Evolutionary conservation across 2,329 filamentous ascomycete genomes (phyloP).

Genomic region (Penicillium glabrum): DNA sequence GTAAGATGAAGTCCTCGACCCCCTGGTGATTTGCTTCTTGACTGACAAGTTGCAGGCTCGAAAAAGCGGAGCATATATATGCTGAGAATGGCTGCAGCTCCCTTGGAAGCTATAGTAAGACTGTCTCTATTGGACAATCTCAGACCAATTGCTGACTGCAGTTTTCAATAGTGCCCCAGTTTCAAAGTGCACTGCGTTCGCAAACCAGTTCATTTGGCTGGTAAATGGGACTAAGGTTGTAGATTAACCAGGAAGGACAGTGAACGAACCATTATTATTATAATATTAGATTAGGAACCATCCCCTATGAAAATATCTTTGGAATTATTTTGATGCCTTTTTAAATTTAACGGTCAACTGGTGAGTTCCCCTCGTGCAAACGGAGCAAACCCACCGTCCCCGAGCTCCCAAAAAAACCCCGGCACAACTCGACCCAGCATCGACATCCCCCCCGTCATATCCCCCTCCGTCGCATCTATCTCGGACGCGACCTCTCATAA

Average conservation of each 20-base stretch:
- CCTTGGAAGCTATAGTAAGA: constrained; percentile 30
- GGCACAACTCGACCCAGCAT: constrained; percentile 26
- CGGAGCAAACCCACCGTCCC: constrained; percentile 36
- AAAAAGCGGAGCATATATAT: constrained; percentile 41
- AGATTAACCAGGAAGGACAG: background rate
- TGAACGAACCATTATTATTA: background rate
- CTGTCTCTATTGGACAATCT: background rate
- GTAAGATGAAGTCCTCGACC: constrained; percentile 26
- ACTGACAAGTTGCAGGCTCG: constrained; percentile 31
- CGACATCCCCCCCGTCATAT: constrained; percentile 20
- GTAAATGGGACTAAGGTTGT: background rate
- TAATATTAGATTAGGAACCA: background rate
- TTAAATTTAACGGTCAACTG: constrained; percentile 13
- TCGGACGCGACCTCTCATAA: constrained; percentile 31
- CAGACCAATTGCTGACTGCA: constrained; percentile 1
- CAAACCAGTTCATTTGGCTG: constrained; percentile 5
- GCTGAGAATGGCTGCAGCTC: constrained; percentile 40
- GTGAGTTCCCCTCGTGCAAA: constrained; percentile 38
- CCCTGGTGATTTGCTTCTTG: background rate
- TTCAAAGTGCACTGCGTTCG: constrained; percentile 15
- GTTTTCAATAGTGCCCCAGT: constrained; percentile 15
- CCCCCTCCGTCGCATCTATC: constrained; percentile 18
- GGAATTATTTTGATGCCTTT: background rate
- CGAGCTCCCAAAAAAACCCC: constrained; percentile 40
- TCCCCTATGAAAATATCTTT: background rate